Conservation (phyloP, 2,329 filamentous ascomycete species). For the Xylariaceae sp. region DNA sequence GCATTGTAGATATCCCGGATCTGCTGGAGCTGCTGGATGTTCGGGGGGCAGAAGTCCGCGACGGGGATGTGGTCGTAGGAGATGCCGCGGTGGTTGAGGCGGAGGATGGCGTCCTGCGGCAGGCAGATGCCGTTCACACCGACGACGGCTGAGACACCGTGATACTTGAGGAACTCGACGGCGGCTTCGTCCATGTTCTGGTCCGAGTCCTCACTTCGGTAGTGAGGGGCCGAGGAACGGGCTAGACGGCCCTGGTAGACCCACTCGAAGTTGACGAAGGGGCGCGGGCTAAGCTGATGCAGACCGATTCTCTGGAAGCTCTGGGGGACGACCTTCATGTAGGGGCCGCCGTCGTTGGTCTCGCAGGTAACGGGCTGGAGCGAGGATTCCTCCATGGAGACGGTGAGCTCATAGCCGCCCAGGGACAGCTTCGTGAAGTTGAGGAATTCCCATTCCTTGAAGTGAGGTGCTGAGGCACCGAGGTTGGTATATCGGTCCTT, state of each 20-base stretch:
- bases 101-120: background rate
- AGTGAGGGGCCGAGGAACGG: background rate
- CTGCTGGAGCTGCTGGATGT: background rate
- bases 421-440: background rate
- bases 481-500: background rate
- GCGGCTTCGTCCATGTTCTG: background rate
- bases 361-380: background rate
- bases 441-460: background rate
- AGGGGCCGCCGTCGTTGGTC: background rate
- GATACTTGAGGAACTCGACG: background rate
- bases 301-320: background rate
- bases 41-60: background rate
- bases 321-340: background rate
- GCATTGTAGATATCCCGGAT: background rate
- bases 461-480: background rate
- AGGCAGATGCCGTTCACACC: background rate
- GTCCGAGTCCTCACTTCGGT: background rate
- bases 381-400: background rate
- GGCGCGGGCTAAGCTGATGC: background rate
- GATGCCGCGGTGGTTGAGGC: background rate
- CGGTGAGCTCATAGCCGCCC: background rate
- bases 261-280: background rate
- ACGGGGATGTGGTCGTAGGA: background rate
- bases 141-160: background rate
- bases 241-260: background rate